Conservation (phyloP, 2,329 filamentous ascomycete genomes). For the Xylaria sp. region DNA sequence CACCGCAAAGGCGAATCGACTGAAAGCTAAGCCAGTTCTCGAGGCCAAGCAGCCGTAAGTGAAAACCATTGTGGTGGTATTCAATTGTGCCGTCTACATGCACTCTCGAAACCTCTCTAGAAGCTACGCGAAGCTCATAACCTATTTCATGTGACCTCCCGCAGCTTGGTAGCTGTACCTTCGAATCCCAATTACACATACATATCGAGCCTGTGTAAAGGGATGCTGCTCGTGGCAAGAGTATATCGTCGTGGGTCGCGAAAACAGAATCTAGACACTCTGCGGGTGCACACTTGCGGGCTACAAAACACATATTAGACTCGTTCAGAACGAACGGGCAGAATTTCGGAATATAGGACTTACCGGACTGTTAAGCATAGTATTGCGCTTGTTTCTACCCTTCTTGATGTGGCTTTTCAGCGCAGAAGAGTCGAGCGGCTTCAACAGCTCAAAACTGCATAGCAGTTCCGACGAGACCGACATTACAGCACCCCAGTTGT, state of each 20-base stretch:
- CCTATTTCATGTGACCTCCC: constrained; percentile 2
- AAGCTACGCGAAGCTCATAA: constrained; percentile 1
- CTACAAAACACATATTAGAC: constrained; percentile 32
- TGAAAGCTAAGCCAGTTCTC: constrained; percentile 2
- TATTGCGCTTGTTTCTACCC: constrained; percentile 87
- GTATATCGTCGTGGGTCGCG: background rate
- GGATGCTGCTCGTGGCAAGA: background rate
- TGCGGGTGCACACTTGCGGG: constrained; percentile 53
- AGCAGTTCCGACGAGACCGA: constrained; percentile 89
- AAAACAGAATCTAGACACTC: constrained; percentile 41
- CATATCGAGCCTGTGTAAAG: constrained; percentile 1
- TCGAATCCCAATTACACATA: background rate
- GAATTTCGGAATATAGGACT: constrained; percentile 36
- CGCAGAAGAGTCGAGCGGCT: constrained; percentile 91
- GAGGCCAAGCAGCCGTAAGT: constrained; percentile 2
- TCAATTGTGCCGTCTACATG: background rate
- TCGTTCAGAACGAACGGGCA: background rate
- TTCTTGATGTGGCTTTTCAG: constrained; percentile 99
- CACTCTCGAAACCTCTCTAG: background rate
- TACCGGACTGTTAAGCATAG: constrained; percentile 94
- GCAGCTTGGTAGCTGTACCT: background rate
- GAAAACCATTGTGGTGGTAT: background rate
- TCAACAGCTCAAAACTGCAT: constrained; percentile 94
- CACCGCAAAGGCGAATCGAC: constrained; percentile 10
- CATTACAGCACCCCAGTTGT: constrained; percentile 99